Conservation (phyloP, 1,284 basidiomycete species). For the Exobasidium rhododendri region DNA sequence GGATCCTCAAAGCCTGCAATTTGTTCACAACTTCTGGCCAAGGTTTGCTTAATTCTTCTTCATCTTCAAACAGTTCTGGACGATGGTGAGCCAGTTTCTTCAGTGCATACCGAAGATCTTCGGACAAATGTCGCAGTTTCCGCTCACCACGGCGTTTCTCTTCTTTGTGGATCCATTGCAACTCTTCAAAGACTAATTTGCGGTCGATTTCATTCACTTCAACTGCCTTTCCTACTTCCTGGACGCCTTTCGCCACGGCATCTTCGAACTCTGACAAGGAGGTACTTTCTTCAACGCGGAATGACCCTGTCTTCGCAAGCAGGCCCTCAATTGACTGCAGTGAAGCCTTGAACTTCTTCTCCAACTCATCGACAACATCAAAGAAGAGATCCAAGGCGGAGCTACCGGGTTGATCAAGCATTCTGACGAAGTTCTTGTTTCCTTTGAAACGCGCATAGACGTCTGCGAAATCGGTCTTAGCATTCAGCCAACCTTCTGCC, state of each 20-base stretch:
- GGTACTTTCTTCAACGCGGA: slow-evolving; percentile 57
- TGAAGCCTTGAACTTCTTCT: slow-evolving; percentile 76
- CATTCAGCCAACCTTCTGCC: slow-evolving; percentile 67
- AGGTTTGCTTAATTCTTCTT: slow-evolving; percentile 6
- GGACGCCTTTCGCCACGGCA: slow-evolving; percentile 19
- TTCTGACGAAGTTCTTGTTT: slow-evolving; percentile 75
- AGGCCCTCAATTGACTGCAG: slow-evolving; percentile 66
- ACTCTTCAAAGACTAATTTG: slow-evolving; percentile 57
- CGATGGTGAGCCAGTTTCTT: slow-evolving; percentile 62
- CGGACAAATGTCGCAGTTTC: slow-evolving; percentile 78
- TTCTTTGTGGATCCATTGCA: slow-evolving; percentile 66
- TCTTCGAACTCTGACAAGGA: slow-evolving; percentile 61
- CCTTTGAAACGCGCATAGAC: slow-evolving; percentile 72
- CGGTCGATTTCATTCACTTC: slow-evolving; percentile 10
- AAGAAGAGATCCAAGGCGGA: slow-evolving; percentile 93
- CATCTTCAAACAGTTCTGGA: background rate
- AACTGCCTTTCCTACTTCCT: background rate
- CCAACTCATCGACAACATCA: slow-evolving; percentile 83
- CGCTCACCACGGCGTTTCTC: slow-evolving; percentile 76
- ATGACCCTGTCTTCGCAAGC: slow-evolving; percentile 58
- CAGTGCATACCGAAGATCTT: slow-evolving; percentile 91
- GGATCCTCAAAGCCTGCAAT: slow-evolving; percentile 24
- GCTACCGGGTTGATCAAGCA: slow-evolving; percentile 87
- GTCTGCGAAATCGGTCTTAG: slow-evolving; percentile 85
- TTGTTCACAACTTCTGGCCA: slow-evolving; percentile 18